A percentile compares a stretch with the other conserved stretches of the same genome.
These are phyloP conservation scores for Toxoplasma gondii DNA, from an alignment of 169 alveolate species.

Conservation along the genomic window DNA sequence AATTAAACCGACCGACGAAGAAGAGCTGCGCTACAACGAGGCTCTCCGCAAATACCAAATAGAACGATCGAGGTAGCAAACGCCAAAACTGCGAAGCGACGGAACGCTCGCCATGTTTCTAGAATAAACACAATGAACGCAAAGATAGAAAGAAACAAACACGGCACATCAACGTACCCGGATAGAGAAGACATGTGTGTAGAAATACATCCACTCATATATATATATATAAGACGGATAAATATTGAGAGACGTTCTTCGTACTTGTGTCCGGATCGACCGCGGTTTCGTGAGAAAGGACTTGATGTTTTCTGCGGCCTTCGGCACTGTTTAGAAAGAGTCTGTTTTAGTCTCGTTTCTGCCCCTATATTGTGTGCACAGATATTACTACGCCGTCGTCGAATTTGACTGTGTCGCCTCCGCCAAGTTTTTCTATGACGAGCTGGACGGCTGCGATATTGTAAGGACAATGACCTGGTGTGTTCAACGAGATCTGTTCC, in stretches of 20 bases:
- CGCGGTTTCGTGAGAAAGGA: too few species aligned
- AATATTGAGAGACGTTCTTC: too few species aligned
- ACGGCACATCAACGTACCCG: too few species aligned
- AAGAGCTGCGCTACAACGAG: conserved; percentile 11
- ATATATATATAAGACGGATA: not conserved
- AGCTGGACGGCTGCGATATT: conserved; percentile 95
- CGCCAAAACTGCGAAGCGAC: too few species aligned
- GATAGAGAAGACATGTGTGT: not conserved
- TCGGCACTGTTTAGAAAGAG: too few species aligned
- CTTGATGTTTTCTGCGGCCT: too few species aligned
- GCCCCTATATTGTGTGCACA: conserved; percentile 57
- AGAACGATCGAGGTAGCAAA: conserved; percentile 7
- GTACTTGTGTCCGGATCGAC: too few species aligned
- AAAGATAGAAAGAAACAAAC: too few species aligned
- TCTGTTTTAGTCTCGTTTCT: too few species aligned
- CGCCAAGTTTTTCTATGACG: conserved; percentile 92
- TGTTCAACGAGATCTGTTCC: too few species aligned
- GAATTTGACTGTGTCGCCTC: conserved; percentile 89
- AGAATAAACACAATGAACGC: too few species aligned
- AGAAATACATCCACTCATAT: not conserved
- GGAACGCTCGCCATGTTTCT: too few species aligned
- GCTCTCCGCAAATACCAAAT: conserved; percentile 52
- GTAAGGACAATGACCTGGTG: conserved; percentile 69
- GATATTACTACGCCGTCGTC: conserved; percentile 95
- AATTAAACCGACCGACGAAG: conserved; percentile 23